A percentile compares a stretch with the other conserved stretches of the same genome.
phyloP scores from a whole-genome alignment of 805 yeast species.

The Candida morakotiae region DNA sequence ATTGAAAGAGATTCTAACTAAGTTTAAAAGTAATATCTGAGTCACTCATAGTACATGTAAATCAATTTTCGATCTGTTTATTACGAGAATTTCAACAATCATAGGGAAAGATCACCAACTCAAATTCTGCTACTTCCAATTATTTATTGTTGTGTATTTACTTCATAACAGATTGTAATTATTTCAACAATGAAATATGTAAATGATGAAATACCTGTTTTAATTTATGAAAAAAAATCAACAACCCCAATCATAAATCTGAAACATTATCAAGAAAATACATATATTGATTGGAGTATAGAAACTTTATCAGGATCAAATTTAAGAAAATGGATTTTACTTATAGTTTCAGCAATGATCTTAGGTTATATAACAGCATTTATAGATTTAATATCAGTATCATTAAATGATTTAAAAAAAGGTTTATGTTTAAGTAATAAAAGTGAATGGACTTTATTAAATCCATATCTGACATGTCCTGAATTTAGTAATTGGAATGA shows the following conservation, averaged over 20 bases:
- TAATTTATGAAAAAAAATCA: slow-evolving; percentile 4
- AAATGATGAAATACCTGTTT: slow-evolving; percentile 10
- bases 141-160: too few relatives aligned
- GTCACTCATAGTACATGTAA: too few relatives aligned
- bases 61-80: too few relatives aligned
- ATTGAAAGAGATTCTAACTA: too few relatives aligned
- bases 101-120: too few relatives aligned
- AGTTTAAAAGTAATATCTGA: too few relatives aligned
- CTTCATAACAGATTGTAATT: too few relatives aligned
- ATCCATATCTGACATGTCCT: slow-evolving; percentile 43
- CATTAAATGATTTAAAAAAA: slow-evolving; percentile 49
- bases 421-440: slow-evolving; percentile 45
- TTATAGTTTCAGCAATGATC: slow-evolving; percentile 40
- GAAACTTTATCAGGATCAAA: slow-evolving; percentile 31
- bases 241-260: background rate
- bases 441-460: slow-evolving; percentile 37
- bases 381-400: slow-evolving; percentile 46
- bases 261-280: slow-evolving; percentile 30
- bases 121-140: too few relatives aligned
- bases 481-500: slow-evolving; percentile 38
- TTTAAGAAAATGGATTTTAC: slow-evolving; percentile 43
- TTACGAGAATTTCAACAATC: too few relatives aligned
- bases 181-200: slow-evolving; percentile 1
- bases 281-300: slow-evolving; percentile 51
- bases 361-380: slow-evolving; percentile 48